A percentile compares a stretch with the other conserved stretches of the same genome.
phyloP scores from a whole-genome alignment of 371 early-diverging fungal species.

The Mucor sp. region DNA sequence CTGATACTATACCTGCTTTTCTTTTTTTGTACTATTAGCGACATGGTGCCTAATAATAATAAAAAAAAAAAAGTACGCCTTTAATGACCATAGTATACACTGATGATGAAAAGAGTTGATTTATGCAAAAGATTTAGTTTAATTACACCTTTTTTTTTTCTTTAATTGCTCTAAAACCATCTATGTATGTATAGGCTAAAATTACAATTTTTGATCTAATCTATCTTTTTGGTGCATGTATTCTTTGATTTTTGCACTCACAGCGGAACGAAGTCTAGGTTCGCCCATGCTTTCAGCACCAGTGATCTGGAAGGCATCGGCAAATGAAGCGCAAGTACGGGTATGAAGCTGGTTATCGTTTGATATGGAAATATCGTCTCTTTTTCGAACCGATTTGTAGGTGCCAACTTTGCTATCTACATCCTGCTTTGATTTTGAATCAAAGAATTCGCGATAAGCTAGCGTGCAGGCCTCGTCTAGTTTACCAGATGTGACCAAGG shows the following conservation, averaged over 20 bases:
- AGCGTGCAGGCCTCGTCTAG: constrained; percentile 22
- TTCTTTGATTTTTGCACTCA: constrained; percentile 17
- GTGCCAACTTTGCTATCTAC: neutral
- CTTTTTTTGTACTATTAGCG: neutral
- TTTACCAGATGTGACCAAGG: constrained; percentile 12
- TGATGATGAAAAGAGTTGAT: neutral
- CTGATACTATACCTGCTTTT: neutral
- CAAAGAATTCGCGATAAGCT: constrained; percentile 15
- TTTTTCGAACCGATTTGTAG: constrained; percentile 5
- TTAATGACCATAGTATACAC: too few relatives aligned
- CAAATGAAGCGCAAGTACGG: constrained; percentile 25
- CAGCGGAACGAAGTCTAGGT: constrained; percentile 9
- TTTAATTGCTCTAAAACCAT: too few relatives aligned
- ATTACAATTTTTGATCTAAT: constrained; percentile 20
- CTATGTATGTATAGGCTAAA: neutral
- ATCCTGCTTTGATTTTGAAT: neutral
- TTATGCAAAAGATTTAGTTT: neutral
- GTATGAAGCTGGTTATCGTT: constrained; percentile 21
- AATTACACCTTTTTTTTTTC: neutral
- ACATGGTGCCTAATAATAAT: neutral
- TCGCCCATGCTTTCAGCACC: constrained; percentile 24
- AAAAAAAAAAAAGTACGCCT: neutral
- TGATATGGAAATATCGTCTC: constrained; percentile 20
- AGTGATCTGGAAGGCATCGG: constrained; percentile 19
- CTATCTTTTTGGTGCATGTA: constrained; percentile 71